Evolutionary conservation across 2,329 filamentous ascomycete species (phyloP).

Genomic region (Nothomitra cinnamomea): DNA sequence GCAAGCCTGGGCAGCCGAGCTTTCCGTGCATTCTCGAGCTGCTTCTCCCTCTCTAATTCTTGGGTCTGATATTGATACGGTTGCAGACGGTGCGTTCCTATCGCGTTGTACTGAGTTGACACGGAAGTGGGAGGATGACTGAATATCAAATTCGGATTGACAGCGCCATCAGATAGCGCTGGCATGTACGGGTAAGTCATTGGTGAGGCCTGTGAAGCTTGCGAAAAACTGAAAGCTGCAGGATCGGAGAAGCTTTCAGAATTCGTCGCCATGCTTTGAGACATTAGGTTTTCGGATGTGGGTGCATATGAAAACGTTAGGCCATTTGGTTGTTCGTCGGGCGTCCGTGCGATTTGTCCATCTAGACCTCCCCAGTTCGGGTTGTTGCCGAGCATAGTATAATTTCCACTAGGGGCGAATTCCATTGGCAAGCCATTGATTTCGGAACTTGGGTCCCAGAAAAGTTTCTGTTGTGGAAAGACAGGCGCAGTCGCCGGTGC

Average conservation of each 20-base stretch:
- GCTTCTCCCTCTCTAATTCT: background rate
- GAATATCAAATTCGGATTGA: slow-evolving; percentile 5
- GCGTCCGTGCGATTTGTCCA: background rate
- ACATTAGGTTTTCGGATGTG: background rate
- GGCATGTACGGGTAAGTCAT: background rate
- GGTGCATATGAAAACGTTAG: background rate
- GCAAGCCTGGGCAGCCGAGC: background rate
- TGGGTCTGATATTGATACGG: slow-evolving; percentile 5
- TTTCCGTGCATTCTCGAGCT: background rate
- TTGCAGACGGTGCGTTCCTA: background rate
- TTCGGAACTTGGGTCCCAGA: slow-evolving; percentile 28
- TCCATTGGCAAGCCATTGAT: background rate
- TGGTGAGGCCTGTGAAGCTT: background rate
- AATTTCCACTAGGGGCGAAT: background rate
- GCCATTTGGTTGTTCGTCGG: background rate
- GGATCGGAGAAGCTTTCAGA: background rate
- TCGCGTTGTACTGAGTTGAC: background rate
- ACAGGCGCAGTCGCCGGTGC: slow-evolving; percentile 38
- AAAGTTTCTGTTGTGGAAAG: slow-evolving; percentile 35
- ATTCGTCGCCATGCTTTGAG: background rate
- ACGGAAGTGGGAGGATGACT: background rate
- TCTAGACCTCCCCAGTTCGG: background rate
- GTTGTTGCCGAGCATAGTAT: background rate
- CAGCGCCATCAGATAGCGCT: background rate
- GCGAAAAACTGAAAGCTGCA: background rate